A percentile compares a stretch with the other conserved stretches of the same genome.
Conservation (phyloP, 192 early-diverging fungal genomes). For the Chytriomyces sp. region DNA sequence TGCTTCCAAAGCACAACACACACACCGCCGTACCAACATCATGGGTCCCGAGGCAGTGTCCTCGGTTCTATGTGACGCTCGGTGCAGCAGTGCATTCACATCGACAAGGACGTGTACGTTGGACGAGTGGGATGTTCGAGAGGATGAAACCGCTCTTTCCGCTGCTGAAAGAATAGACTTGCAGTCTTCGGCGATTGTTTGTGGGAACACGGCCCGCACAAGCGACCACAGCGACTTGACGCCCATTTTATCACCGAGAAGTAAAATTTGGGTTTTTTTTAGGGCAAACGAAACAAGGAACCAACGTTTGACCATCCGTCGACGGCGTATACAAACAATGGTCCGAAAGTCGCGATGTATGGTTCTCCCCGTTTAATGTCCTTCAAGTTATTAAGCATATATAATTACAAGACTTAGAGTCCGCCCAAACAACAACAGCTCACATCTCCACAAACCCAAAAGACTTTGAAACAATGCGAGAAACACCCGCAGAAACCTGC, state of each 20-base stretch:
- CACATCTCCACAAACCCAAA: too few relatives aligned
- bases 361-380: too few relatives aligned
- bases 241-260: background rate
- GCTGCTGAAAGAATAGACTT: background rate
- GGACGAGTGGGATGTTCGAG: background rate
- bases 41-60: background rate
- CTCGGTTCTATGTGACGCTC: background rate
- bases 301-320: too few relatives aligned
- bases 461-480: too few relatives aligned
- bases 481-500: too few relatives aligned
- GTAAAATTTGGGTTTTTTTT: too few relatives aligned
- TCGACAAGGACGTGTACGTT: background rate
- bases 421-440: too few relatives aligned
- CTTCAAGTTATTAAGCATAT: too few relatives aligned
- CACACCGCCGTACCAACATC: background rate
- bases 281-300: too few relatives aligned
- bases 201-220: slow-evolving; percentile 2
- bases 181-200: background rate
- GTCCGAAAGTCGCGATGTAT: too few relatives aligned
- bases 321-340: too few relatives aligned
- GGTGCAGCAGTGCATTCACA: slow-evolving; percentile 14
- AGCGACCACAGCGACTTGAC: slow-evolving; percentile 31
- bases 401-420: too few relatives aligned
- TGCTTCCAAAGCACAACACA: background rate
- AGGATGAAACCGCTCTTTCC: background rate